phyloP scores from a whole-genome alignment of 2,329 filamentous ascomycete genomes.

The Dactylellina drechsleri region DNA sequence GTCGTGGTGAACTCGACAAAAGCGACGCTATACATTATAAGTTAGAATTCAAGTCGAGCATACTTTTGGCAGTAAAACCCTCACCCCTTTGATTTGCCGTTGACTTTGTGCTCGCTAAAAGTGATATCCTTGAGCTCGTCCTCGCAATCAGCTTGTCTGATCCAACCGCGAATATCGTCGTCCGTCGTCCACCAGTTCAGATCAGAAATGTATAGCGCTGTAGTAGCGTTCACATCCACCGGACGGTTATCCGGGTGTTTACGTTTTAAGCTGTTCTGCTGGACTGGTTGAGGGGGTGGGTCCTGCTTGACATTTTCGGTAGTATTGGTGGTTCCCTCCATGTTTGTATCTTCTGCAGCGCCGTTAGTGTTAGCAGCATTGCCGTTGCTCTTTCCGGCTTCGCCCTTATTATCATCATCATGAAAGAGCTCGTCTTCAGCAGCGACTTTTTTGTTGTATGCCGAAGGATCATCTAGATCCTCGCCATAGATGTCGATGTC shows the following conservation, averaged over 20 bases:
- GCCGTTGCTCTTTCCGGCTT: slow-evolving; percentile 41
- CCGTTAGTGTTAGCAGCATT: slow-evolving; percentile 54
- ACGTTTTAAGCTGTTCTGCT: slow-evolving; percentile 71
- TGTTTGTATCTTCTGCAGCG: slow-evolving; percentile 58
- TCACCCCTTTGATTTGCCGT: slow-evolving; percentile 98
- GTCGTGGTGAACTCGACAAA: slow-evolving; percentile 86
- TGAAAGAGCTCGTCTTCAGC: slow-evolving; percentile 61
- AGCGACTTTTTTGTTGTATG: slow-evolving; percentile 60
- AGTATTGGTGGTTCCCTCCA: slow-evolving; percentile 57
- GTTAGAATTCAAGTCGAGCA: no score
- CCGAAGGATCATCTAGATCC: slow-evolving; percentile 61
- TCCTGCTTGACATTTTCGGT: slow-evolving; percentile 56
- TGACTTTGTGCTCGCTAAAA: slow-evolving; percentile 98
- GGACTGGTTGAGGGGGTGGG: slow-evolving; percentile 62
- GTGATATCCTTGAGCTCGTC: slow-evolving; percentile 89
- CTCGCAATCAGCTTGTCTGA: slow-evolving; percentile 80
- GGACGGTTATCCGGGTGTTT: slow-evolving; percentile 69
- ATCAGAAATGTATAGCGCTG: slow-evolving; percentile 85
- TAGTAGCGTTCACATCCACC: slow-evolving; percentile 70
- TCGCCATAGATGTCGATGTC: slow-evolving; percentile 79
- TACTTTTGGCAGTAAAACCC: slow-evolving; percentile 57
- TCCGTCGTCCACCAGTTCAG: slow-evolving; percentile 97
- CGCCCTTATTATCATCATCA: slow-evolving; percentile 55
- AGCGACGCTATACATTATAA: slow-evolving; percentile 68
- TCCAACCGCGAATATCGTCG: slow-evolving; percentile 90